phyloP scores from a whole-genome alignment of 768 basidiomycete species.

The Psilocybe sp. region DNA sequence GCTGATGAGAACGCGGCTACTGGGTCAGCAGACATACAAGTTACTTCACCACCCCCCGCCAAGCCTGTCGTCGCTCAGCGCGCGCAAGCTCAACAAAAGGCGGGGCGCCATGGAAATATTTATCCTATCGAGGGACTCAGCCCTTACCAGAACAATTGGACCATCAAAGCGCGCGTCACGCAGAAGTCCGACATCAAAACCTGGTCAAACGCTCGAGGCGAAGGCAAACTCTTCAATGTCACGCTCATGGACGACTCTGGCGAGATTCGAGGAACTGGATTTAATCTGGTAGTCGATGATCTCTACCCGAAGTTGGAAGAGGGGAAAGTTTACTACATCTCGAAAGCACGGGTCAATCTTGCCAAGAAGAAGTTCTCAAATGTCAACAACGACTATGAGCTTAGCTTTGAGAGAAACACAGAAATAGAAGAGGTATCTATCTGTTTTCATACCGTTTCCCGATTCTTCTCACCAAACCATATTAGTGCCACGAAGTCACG shows the following conservation, averaged over 20 bases:
- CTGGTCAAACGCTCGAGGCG: slow-evolving; percentile 89
- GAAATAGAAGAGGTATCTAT: slow-evolving; percentile 76
- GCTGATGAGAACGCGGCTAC: slow-evolving; percentile 14
- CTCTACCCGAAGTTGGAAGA: slow-evolving; percentile 86
- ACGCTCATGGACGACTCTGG: slow-evolving; percentile 95
- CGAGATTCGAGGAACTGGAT: slow-evolving; percentile 87
- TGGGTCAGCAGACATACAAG: slow-evolving; percentile 22
- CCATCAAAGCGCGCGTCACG: slow-evolving; percentile 91
- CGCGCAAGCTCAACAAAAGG: slow-evolving; percentile 16
- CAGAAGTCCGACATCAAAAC: slow-evolving; percentile 85
- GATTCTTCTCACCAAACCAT: slow-evolving; percentile 1
- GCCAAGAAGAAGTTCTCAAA: slow-evolving; percentile 97
- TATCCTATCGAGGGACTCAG: slow-evolving; percentile 92
- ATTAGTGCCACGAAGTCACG: slow-evolving; percentile 74
- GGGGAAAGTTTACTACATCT: slow-evolving; percentile 89
- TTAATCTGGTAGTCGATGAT: slow-evolving; percentile 82
- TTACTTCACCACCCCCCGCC: slow-evolving; percentile 15
- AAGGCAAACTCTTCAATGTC: slow-evolving; percentile 92
- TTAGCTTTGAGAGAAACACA: slow-evolving; percentile 79
- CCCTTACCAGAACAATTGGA: slow-evolving; percentile 99
- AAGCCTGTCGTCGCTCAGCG: slow-evolving; percentile 11
- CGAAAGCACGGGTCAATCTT: slow-evolving; percentile 87
- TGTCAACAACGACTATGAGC: slow-evolving; percentile 89
- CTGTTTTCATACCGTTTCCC: background rate
- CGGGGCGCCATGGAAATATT: slow-evolving; percentile 31